These are phyloP conservation scores for Talaromyces verruculosus DNA, from an alignment of 2,329 filamentous ascomycete species.

Conservation along the genomic window DNA sequence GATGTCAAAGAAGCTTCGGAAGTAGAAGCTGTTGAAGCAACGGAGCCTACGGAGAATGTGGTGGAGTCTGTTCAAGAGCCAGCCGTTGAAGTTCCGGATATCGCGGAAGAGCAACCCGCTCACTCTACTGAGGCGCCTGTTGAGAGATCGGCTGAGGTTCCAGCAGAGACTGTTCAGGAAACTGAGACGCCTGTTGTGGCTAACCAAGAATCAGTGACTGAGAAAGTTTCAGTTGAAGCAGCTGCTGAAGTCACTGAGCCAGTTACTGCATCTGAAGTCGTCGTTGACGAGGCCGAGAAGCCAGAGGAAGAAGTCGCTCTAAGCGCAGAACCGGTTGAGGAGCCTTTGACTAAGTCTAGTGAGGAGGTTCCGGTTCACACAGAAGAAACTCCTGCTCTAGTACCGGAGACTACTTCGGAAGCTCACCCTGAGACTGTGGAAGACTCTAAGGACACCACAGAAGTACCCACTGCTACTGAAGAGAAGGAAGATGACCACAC, in stretches of 20 bases:
- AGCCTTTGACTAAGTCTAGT: not conserved
- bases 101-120: constrained; percentile 6
- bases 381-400: not conserved
- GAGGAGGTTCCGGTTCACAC: not conserved
- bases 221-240: constrained; percentile 15
- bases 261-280: not conserved
- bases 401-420: constrained; percentile 11
- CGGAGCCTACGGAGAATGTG: not conserved
- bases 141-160: not conserved
- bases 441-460: constrained; percentile 17
- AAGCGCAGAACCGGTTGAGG: not conserved
- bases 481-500: constrained; percentile 15
- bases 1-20: constrained; percentile 14
- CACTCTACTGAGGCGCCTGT: not conserved
- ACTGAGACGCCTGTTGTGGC: not conserved
- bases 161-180: not conserved
- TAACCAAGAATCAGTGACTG: constrained; percentile 8
- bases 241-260: constrained; percentile 14
- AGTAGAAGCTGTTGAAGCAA: not conserved
- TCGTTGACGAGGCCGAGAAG: constrained; percentile 10
- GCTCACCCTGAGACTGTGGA: constrained; percentile 10
- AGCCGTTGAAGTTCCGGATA: not conserved
- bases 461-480: constrained; percentile 14
- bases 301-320: not conserved
- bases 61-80: not conserved